Evolutionary conservation across 2,329 filamentous ascomycete species (phyloP).

Genomic region (Cadophora sp.): DNA sequence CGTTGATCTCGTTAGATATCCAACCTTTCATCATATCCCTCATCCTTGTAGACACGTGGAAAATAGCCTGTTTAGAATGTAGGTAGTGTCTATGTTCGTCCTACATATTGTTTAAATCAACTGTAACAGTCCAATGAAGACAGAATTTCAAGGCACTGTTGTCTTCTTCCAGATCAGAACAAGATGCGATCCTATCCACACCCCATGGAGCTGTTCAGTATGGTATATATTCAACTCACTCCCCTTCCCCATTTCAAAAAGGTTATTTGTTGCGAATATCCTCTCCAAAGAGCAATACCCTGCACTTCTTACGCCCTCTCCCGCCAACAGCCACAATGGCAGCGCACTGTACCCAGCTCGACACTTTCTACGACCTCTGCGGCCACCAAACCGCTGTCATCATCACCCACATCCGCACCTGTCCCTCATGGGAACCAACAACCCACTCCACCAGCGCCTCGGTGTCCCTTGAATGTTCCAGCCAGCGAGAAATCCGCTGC

Average conservation of each 20-base stretch:
- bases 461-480: background rate
- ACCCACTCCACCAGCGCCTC: background rate
- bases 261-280: background rate
- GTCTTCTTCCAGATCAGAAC: background rate
- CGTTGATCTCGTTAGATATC: background rate
- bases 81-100: background rate
- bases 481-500: background rate
- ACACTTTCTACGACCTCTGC: background rate
- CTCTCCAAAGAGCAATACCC: background rate
- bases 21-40: background rate
- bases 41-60: background rate
- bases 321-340: background rate
- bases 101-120: too few species aligned
- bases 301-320: background rate
- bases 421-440: background rate
- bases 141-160: background rate
- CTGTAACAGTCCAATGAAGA: background rate
- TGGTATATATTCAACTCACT: too few species aligned
- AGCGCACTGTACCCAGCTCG: background rate
- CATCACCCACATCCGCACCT: background rate
- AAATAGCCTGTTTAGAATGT: background rate
- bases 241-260: background rate
- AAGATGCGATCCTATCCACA: background rate
- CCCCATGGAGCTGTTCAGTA: too few species aligned
- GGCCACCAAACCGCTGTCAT: background rate